Conservation (phyloP, 139 green algal genomes). For the Haematococcus sp. region DNA sequence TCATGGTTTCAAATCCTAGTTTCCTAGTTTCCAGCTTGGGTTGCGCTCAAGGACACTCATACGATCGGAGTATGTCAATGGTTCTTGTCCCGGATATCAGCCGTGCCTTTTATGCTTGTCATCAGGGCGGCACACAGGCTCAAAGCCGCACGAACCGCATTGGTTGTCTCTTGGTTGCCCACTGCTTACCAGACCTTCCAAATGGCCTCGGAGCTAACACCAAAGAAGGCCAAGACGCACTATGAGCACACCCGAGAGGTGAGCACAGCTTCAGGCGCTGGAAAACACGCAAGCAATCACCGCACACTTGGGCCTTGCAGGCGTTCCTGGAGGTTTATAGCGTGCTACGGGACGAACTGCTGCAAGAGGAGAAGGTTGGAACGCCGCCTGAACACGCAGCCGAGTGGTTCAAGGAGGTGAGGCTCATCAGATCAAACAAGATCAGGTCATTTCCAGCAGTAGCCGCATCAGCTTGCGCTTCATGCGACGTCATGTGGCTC, state of each 20-base stretch:
- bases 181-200: slow-evolving; percentile 3
- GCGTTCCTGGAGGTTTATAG: slow-evolving; percentile 49
- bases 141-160: too few relatives aligned
- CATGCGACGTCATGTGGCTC: neutral
- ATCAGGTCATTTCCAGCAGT: neutral
- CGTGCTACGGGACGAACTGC: slow-evolving; percentile 66
- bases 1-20: too few relatives aligned
- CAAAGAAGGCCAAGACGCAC: slow-evolving; percentile 32
- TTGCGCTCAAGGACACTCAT: too few relatives aligned
- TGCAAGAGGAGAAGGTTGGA: slow-evolving; percentile 57
- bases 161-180: too few relatives aligned
- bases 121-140: too few relatives aligned
- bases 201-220: neutral
- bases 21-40: too few relatives aligned
- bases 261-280: neutral
- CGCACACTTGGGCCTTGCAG: slow-evolving; percentile 8
- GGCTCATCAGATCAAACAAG: too few relatives aligned
- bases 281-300: neutral
- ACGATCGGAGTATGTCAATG: too few relatives aligned
- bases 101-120: too few relatives aligned
- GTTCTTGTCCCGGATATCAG: too few relatives aligned
- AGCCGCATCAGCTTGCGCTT: neutral
- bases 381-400: slow-evolving; percentile 54
- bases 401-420: slow-evolving; percentile 73
- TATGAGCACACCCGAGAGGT: slow-evolving; percentile 38